These are phyloP conservation scores for Agrocybe pediades DNA, from an alignment of 768 basidiomycete species.

Conservation along the genomic window DNA sequence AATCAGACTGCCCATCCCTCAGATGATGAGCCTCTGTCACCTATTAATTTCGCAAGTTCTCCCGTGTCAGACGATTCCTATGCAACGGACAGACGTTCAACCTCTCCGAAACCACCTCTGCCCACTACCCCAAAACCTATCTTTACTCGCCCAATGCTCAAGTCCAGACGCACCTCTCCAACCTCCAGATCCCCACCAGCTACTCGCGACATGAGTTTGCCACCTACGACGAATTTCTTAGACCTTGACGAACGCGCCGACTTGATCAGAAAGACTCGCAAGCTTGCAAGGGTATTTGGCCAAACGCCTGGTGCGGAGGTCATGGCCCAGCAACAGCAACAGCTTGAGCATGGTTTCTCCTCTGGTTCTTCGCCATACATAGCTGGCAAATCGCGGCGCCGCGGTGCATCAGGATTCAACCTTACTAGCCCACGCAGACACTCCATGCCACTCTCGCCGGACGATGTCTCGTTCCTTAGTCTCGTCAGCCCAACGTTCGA, in stretches of 20 bases:
- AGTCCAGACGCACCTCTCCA: constrained; percentile 19
- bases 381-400: not conserved
- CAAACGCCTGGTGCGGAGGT: constrained; percentile 56
- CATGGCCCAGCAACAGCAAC: constrained; percentile 33
- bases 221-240: constrained; percentile 71
- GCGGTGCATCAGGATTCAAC: constrained; percentile 21
- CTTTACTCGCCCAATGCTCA: constrained; percentile 36
- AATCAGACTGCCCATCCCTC: too few relatives aligned
- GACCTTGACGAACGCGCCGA: constrained; percentile 67
- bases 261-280: constrained; percentile 71
- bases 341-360: constrained; percentile 17
- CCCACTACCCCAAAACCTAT: constrained; percentile 49
- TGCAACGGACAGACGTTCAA: constrained; percentile 20
- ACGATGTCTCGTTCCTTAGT: constrained; percentile 40
- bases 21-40: constrained; percentile 14
- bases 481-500: constrained; percentile 24
- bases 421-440: constrained; percentile 46
- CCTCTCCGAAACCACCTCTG: constrained; percentile 42
- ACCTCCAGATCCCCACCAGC: constrained; percentile 20
- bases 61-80: constrained; percentile 7
- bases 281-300: constrained; percentile 82
- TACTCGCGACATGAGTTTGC: constrained; percentile 29
- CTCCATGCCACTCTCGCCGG: constrained; percentile 56
- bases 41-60: constrained; percentile 15
- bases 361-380: not conserved